phyloP scores from a whole-genome alignment of 495 filamentous ascomycete species.

The Aspergillus funiculosus region DNA sequence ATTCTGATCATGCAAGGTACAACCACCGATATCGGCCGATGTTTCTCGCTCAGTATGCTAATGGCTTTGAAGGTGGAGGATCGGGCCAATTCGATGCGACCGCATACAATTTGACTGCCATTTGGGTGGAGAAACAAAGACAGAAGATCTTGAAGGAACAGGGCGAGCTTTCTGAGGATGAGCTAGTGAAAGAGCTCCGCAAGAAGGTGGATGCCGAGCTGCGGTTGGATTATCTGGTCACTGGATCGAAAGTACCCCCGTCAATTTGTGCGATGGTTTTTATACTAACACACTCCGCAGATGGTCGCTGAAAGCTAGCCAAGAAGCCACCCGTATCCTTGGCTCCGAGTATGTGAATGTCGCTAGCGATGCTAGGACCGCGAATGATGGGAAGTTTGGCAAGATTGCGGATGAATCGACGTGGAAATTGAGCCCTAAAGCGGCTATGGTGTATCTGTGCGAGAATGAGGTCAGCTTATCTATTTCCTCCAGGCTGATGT shows the following conservation, averaged over 20 bases:
- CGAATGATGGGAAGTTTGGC: conserved; percentile 81
- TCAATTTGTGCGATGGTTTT: neutral
- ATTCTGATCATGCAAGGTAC: conserved; percentile 69
- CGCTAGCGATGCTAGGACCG: conserved; percentile 61
- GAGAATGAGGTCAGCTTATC: conserved; percentile 69
- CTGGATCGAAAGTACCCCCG: conserved; percentile 50
- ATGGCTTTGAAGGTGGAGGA: conserved; percentile 48
- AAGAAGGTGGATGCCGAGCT: conserved; percentile 60
- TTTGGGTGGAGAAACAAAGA: conserved; percentile 63
- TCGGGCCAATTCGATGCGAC: conserved; percentile 76
- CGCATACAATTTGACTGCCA: conserved; percentile 71
- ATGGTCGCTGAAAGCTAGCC: conserved; percentile 90
- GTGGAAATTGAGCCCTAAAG: conserved; percentile 67
- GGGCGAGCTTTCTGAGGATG: conserved; percentile 38
- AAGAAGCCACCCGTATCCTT: conserved; percentile 72
- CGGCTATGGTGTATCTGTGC: conserved; percentile 85
- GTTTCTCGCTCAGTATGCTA: neutral
- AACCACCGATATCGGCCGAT: neutral
- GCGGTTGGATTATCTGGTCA: conserved; percentile 84
- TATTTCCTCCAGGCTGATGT: neutral
- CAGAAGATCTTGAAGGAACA: conserved; percentile 33
- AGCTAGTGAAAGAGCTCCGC: conserved; percentile 53
- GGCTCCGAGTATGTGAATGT: conserved; percentile 77
- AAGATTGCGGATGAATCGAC: conserved; percentile 67
- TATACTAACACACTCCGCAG: conserved; percentile 16